Evolutionary conservation across 345 rosid genomes (phyloP).

Genomic region (Corchorus olitorius): DNA sequence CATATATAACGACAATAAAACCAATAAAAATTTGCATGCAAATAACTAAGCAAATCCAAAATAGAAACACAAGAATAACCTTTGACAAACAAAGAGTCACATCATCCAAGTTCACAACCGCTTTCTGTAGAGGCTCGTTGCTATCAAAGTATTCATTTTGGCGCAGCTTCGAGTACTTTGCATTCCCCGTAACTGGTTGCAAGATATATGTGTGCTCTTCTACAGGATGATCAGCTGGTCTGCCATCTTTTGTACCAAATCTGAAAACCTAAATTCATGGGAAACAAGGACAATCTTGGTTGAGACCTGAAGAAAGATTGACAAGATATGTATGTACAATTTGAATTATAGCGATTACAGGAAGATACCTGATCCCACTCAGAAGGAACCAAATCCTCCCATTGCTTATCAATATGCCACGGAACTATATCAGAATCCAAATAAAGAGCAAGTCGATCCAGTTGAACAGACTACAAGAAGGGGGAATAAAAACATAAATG

Average conservation of each 20-base stretch:
- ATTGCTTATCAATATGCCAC: constrained; percentile 78
- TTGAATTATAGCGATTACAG: not conserved
- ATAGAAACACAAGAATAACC: constrained; percentile 45
- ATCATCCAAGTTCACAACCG: constrained; percentile 82
- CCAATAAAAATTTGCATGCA: constrained; percentile 25
- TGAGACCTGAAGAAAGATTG: constrained; percentile 16
- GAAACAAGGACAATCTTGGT: constrained; percentile 13
- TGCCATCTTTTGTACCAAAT: constrained; percentile 82
- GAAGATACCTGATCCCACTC: constrained; percentile 88
- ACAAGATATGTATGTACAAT: not conserved
- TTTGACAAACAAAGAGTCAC: constrained; percentile 92
- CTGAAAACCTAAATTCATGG: constrained; percentile 64
- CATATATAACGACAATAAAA: constrained; percentile 32
- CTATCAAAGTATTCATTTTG: constrained; percentile 41
- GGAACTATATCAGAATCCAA: constrained; percentile 89
- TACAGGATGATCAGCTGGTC: constrained; percentile 61
- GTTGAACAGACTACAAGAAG: constrained; percentile 75
- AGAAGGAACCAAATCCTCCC: constrained; percentile 86
- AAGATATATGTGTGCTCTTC: constrained; percentile 74
- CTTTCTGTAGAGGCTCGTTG: constrained; percentile 74
- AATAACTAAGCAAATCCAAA: constrained; percentile 15
- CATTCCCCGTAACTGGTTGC: constrained; percentile 94
- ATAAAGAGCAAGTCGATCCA: constrained; percentile 88
- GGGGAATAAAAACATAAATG: constrained; percentile 20
- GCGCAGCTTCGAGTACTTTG: constrained; percentile 68